Percentiles rank a stretch among this genome's conserved stretches.
These are phyloP conservation scores for Claviceps cyperi DNA, from an alignment of 2,329 filamentous ascomycete species.

Conservation along the genomic window DNA sequence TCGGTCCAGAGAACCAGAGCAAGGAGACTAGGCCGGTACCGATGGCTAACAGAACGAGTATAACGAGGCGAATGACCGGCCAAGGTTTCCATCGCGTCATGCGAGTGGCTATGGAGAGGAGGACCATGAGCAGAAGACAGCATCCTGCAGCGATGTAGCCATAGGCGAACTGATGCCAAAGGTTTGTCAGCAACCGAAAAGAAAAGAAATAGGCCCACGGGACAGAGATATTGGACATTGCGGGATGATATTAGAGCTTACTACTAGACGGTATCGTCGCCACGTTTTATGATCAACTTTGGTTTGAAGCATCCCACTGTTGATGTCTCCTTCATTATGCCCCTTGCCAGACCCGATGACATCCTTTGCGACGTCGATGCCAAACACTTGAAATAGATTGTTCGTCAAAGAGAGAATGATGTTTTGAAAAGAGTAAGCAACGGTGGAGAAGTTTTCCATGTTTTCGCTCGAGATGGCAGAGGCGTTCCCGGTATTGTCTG, in stretches of 20 bases:
- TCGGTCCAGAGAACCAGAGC: slow-evolving; percentile 11
- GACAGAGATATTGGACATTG: no score
- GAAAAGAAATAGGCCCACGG: not conserved
- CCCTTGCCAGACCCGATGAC: not conserved
- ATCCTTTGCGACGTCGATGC: slow-evolving; percentile 15
- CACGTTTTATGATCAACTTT: slow-evolving; percentile 8
- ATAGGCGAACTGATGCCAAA: slow-evolving; percentile 18
- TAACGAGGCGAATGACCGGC: slow-evolving; percentile 16
- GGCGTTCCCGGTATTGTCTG: not conserved
- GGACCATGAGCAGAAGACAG: slow-evolving; percentile 18
- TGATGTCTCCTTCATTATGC: not conserved
- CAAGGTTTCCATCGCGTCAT: slow-evolving; percentile 17
- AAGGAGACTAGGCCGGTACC: slow-evolving; percentile 15
- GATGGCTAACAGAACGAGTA: slow-evolving; percentile 17
- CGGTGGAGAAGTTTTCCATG: not conserved
- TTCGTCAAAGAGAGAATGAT: slow-evolving; percentile 15
- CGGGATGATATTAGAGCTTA: slow-evolving; percentile 10
- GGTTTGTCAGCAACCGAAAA: not conserved
- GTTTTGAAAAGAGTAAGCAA: slow-evolving; percentile 5
- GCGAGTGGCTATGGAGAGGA: slow-evolving; percentile 18
- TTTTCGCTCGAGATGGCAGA: not conserved
- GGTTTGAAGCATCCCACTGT: slow-evolving; percentile 3
- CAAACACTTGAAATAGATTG: slow-evolving; percentile 16
- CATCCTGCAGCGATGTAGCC: slow-evolving; percentile 19
- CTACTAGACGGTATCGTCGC: slow-evolving; percentile 16